A percentile compares a stretch with the other conserved stretches of the same genome.
These are phyloP conservation scores for Umbellularia californica DNA, from an alignment of 164 flowering plant species.

Conservation along the genomic window DNA sequence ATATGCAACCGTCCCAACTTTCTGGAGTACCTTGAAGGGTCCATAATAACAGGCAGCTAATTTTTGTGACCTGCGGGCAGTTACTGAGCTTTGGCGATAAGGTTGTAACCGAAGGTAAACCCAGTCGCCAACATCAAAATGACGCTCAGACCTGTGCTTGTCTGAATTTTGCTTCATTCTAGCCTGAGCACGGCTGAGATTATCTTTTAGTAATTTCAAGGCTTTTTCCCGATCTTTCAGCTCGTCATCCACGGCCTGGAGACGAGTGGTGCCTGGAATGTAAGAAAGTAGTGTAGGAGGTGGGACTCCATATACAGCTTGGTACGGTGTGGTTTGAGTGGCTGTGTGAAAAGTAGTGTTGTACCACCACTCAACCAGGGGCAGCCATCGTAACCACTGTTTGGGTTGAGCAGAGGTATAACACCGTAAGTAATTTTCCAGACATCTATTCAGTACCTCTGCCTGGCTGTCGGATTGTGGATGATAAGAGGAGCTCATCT, in stretches of 20 bases:
- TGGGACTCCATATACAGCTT: constrained; percentile 1
- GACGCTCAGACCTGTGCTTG: background rate
- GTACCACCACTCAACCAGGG: background rate
- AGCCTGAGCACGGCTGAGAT: background rate
- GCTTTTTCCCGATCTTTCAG: background rate
- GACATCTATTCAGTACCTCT: background rate
- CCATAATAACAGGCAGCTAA: background rate
- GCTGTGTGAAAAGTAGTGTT: background rate
- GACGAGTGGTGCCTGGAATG: background rate
- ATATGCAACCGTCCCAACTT: background rate
- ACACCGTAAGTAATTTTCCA: background rate
- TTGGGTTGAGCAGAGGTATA: no score
- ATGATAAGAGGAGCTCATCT: constrained; percentile 6
- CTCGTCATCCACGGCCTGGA: background rate
- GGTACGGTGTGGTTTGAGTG: background rate
- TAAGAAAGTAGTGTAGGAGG: background rate
- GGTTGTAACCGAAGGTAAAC: background rate
- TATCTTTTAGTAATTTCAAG: background rate
- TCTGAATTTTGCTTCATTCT: background rate
- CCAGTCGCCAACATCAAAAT: background rate
- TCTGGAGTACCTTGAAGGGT: background rate
- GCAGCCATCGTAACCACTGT: background rate
- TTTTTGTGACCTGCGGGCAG: background rate
- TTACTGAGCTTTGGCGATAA: no score
- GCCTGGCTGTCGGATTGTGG: no score